Percentiles rank a stretch among this genome's conserved stretches.
These are phyloP conservation scores for Polysphondylium violaceum DNA, from an alignment of 78 protist genomes.

Conservation along the genomic window DNA sequence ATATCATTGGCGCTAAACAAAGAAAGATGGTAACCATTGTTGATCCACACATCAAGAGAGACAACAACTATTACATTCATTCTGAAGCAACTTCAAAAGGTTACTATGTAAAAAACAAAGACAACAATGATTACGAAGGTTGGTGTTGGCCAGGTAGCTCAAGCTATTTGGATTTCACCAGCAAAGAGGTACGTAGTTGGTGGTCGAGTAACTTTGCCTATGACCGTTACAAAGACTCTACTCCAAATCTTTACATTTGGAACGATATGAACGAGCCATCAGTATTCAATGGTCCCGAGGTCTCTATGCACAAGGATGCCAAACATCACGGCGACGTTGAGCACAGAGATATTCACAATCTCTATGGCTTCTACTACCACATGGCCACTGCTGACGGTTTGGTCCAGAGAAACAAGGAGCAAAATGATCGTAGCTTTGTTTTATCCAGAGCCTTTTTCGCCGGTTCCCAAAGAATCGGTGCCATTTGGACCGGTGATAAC, in stretches of 20 bases:
- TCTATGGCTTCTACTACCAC: constrained; percentile 92
- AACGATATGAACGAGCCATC: constrained; percentile 99
- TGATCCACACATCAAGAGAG: constrained; percentile 98
- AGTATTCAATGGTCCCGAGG: constrained; percentile 98
- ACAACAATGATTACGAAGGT: constrained; percentile 94
- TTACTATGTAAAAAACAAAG: constrained; percentile 89
- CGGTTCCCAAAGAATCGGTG: constrained; percentile 97
- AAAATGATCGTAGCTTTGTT: constrained; percentile 96
- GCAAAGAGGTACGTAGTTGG: constrained; percentile 89
- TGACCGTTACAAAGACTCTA: constrained; percentile 90
- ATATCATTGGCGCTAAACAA: constrained; percentile 80
- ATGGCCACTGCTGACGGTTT: constrained; percentile 89
- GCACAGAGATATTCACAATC: constrained; percentile 98
- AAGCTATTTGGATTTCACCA: constrained; percentile 95
- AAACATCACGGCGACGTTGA: constrained; percentile 86
- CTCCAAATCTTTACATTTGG: constrained; percentile 94
- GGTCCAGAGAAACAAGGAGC: constrained; percentile 69
- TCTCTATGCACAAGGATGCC: constrained; percentile 96
- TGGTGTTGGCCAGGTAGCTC: constrained; percentile 99
- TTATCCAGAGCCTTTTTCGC: constrained; percentile 98
- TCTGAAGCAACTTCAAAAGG: constrained; percentile 85
- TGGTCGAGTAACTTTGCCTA: constrained; percentile 93
- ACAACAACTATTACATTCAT: constrained; percentile 92
- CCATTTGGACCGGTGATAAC: constrained; percentile 99
- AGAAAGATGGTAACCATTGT: constrained; percentile 96